Base-by-base conservation (phyloP, 1,139 yeast genomes). In the Lodderomyces metapsilosis region DNA sequence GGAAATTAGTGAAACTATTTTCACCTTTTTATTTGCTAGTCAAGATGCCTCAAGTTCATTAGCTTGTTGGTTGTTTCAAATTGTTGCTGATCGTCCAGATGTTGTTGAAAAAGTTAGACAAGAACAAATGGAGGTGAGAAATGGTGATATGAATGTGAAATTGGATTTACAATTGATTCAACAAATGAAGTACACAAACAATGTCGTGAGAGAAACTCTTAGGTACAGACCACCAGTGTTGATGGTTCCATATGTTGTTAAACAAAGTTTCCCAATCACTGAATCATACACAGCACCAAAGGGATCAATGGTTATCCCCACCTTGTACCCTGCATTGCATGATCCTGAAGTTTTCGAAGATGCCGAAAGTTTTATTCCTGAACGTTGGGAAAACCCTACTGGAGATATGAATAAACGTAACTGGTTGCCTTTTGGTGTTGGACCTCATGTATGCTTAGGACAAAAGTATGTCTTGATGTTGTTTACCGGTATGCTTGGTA, bases 31-130 rank as follows among this genome's bases (percentile, higher is more conserved):
- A 63, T 92, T 92, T 65, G 98, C 98, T 21, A 86, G 96, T 8
- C 98, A 92, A 69, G 98, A 92, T 67, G 98, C 98, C 24, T 86
- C 97, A 6, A 88, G 97, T 3, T 88, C 96, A n/a, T 83, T 95
- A 54, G 95, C 96, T 50, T 91, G 98, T 65, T 92, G 98, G 98
- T 76, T 92, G 59, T 92, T 91, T 80, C 98, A 92, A 73, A 78
- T 88, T 54, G 84, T 89, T 43, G 91, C 96, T 49, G 98, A 92
- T 64, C 80, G 96, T 59, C 97, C 98, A 36, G 98, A 92, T 52
- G 82, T 92, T 48, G 80, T 80, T 61, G 74, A 66, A 36, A 89
- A 88, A 64, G 78, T 92, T 48, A 84, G 98, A 68, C 87, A 86
- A 64, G 98, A 92, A 68, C 98, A 92, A 71, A 64, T 91, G 53